Percentiles rank a stretch among this genome's conserved stretches.
Evolutionary conservation across 2,329 filamentous ascomycete species (phyloP).

Genomic region (Colletotrichum somersetense): DNA sequence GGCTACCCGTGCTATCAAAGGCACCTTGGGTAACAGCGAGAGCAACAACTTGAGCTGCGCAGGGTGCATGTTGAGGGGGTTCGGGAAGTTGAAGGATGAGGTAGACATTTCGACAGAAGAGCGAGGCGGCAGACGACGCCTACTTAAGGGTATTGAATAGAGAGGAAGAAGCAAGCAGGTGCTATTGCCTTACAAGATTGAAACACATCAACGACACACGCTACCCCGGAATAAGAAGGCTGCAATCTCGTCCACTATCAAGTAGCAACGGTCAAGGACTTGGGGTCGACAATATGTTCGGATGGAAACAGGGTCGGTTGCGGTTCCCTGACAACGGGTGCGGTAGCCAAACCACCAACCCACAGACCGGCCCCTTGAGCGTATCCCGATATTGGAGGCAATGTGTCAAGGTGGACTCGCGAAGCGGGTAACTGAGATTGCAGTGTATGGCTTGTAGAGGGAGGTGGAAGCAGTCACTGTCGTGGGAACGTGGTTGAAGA

Average conservation of each 20-base stretch:
- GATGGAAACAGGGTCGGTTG: conserved; percentile 15
- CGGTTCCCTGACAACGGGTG: conserved; percentile 7
- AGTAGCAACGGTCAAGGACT: conserved; percentile 20
- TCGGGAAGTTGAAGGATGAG: conserved; percentile 15
- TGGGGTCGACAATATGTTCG: conserved; percentile 23
- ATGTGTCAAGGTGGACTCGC: conserved; percentile 4
- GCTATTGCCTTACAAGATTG: conserved; percentile 30
- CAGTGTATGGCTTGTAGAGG: neutral
- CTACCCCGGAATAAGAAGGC: conserved; percentile 22
- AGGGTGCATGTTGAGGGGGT: conserved; percentile 37
- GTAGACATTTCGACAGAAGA: conserved; percentile 8
- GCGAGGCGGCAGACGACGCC: neutral
- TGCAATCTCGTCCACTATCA: conserved; percentile 4
- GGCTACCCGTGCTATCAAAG: conserved; percentile 72
- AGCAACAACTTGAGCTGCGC: conserved; percentile 38
- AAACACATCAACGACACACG: conserved; percentile 29
- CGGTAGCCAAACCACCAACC: neutral
- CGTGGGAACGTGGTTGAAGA: conserved; percentile 13
- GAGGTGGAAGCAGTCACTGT: conserved; percentile 5
- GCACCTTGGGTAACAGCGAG: conserved; percentile 67
- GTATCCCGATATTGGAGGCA: conserved; percentile 10
- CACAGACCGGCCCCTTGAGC: conserved; percentile 5
- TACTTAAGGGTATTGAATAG: conserved; percentile 6
- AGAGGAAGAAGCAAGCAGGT: conserved; percentile 9
- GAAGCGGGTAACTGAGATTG: conserved; percentile 4